A percentile compares a stretch with the other conserved stretches of the same genome.
Evolutionary conservation across 176 grass and related monocot genomes (phyloP).

Genomic region (Oryza officinalis): DNA sequence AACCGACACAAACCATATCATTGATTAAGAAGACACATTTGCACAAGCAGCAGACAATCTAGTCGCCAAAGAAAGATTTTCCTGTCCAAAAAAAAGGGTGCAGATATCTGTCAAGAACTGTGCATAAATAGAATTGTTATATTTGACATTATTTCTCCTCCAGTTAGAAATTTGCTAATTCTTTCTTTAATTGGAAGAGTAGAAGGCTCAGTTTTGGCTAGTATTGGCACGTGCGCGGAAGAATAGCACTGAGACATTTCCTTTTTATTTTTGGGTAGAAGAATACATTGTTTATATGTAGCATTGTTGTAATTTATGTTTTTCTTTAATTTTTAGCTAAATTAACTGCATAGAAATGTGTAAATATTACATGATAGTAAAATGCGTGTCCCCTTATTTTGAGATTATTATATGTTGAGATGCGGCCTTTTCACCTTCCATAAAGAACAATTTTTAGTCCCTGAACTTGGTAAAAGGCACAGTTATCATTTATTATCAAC

Average conservation of each 20-base stretch:
- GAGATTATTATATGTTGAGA: neutral
- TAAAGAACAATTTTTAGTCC: neutral
- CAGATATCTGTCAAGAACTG: conserved; percentile 9
- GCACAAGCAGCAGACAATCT: neutral
- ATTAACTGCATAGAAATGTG: conserved; percentile 12
- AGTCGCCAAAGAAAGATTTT: conserved; percentile 9
- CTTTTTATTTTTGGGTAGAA: neutral
- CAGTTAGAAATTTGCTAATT: neutral
- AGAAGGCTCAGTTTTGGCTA: conserved; percentile 27
- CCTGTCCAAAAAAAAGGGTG: neutral
- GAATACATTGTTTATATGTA: conserved; percentile 29
- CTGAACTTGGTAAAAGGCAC: neutral
- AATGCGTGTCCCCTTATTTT: too few relatives aligned
- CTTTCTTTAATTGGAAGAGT: conserved; percentile 1
- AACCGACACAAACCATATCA: neutral
- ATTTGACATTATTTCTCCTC: neutral
- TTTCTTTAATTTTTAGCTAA: neutral
- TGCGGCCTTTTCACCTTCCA: neutral
- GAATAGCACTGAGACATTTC: neutral
- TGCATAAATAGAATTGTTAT: conserved; percentile 37
- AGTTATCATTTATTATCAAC: neutral
- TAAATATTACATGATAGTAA: neutral
- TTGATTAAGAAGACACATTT: conserved; percentile 22
- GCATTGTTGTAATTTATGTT: neutral
- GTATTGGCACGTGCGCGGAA: neutral